Conservation (phyloP, 1,284 basidiomycete species). For the Ceraceosorus bombacis region DNA sequence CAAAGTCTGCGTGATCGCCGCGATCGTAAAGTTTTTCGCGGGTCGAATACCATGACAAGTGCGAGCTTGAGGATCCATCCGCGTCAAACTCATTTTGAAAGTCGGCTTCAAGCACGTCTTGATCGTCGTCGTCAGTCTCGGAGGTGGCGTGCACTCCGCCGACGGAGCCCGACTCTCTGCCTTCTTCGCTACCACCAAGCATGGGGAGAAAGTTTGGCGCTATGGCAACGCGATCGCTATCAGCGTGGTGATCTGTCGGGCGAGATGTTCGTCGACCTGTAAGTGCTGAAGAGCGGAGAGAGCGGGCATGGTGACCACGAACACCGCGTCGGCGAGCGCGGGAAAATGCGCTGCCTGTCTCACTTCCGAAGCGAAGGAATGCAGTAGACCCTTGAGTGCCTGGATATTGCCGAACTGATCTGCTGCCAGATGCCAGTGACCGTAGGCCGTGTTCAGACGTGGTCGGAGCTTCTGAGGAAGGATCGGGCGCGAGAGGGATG, state of each 20-base stretch:
- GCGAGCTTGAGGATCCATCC: neutral
- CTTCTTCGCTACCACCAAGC: constrained; percentile 30
- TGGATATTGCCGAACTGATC: too few species aligned
- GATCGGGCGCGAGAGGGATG: too few species aligned
- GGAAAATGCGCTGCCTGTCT: too few species aligned
- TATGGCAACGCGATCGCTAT: constrained; percentile 1
- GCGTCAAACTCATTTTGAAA: neutral
- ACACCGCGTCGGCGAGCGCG: too few species aligned
- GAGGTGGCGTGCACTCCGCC: constrained; percentile 27
- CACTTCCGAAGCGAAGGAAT: too few species aligned
- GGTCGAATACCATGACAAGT: neutral
- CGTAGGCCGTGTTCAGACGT: too few species aligned
- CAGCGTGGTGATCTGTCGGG: neutral
- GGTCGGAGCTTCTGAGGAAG: too few species aligned
- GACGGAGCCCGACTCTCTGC: constrained; percentile 27
- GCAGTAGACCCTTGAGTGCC: too few species aligned
- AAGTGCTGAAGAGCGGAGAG: too few species aligned
- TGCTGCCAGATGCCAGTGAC: too few species aligned
- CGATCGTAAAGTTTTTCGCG: neutral
- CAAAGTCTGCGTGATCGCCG: constrained; percentile 3
- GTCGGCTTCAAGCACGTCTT: neutral
- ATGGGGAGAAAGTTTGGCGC: constrained; percentile 15
- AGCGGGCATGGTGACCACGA: too few species aligned
- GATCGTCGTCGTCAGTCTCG: constrained; percentile 23
- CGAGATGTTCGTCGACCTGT: neutral